Base-by-base conservation (phyloP, 495 filamentous ascomycete genomes). In the Penicillium simplicissimum region DNA sequence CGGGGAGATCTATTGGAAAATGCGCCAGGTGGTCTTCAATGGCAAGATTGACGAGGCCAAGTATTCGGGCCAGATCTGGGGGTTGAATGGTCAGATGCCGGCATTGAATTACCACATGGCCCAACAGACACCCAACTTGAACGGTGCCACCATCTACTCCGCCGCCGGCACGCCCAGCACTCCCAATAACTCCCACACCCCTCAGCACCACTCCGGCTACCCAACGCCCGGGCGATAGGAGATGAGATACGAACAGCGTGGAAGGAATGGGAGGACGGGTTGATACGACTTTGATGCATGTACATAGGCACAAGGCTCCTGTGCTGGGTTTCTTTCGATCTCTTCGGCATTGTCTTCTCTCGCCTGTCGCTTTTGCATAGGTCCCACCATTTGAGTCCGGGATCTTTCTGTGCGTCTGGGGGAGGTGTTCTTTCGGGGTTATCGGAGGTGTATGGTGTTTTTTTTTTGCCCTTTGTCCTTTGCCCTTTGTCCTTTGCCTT, bases 1-100 rank as follows among this genome's bases (percentile, higher is more conserved):
- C 0, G 95, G 95, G 31, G 90, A 91, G 70, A 89, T 96, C 19
- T 98, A 96, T 78, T 96, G 93, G 81, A 89, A 90, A 68, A 85
- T 93, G 74, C 83, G 92, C 43, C 89, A 92, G 66, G 79, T 88
- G 48, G 92, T 97, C 45, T 96, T 96, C 76, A 87, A 89, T 64
- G 92, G 93, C 55, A 81, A 82, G 37, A 93, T 96, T 51, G 81
- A 85, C 52, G 80, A 86, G 9, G 83, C 87, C 54, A 90, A 91
- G 53, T 90, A 91, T 65, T 80, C 89, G 7, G 89, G 89, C 35
- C 93, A 94, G 70, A 88, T 97, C 61, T 97, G 92, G 90, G 93
- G 93, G 11, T 79, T 97, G 55, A 90, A 89, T 64, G 87, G 88
- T 4, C 74, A 79, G 66, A 84, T 72, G 75, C 81, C 76, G 15